Conservation (phyloP, 495 filamentous ascomycete genomes). For the Immersiella caudata region DNA sequence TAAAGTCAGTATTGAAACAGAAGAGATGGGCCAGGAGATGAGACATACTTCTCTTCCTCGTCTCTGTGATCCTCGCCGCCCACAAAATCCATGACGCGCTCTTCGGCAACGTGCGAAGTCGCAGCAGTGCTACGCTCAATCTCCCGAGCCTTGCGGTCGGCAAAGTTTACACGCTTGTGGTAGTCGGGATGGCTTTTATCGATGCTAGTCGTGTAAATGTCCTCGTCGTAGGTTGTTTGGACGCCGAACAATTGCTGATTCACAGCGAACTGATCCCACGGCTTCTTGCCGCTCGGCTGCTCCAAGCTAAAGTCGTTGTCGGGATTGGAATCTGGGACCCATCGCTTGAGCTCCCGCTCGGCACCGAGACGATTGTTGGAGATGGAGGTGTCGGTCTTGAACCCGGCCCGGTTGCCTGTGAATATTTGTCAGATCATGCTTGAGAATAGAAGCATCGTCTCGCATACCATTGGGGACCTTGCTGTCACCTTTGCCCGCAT, state of each 20-base stretch:
- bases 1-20: slow-evolving; percentile 29
- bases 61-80: slow-evolving; percentile 61
- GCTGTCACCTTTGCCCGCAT: slow-evolving; percentile 41
- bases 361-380: slow-evolving; percentile 68
- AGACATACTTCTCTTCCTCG: slow-evolving; percentile 86
- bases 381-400: slow-evolving; percentile 89
- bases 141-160: slow-evolving; percentile 83
- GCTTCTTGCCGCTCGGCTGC: slow-evolving; percentile 47
- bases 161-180: slow-evolving; percentile 71
- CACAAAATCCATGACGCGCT: slow-evolving; percentile 69
- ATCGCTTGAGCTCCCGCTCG: slow-evolving; percentile 80
- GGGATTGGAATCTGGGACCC: slow-evolving; percentile 72
- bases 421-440: background rate
- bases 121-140: slow-evolving; percentile 72
- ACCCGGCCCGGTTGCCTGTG: slow-evolving; percentile 54
- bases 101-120: slow-evolving; percentile 85
- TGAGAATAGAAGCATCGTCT: background rate
- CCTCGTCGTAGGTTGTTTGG: slow-evolving; percentile 87
- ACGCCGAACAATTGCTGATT: slow-evolving; percentile 88
- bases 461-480: slow-evolving; percentile 74
- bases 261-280: slow-evolving; percentile 96
- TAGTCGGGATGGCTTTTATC: slow-evolving; percentile 81
- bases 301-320: slow-evolving; percentile 72
- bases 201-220: slow-evolving; percentile 89
- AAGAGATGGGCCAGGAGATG: background rate